Percentiles rank a stretch among this genome's conserved stretches.
phyloP scores from a whole-genome alignment of 148 eudicot genomes.

The Rhododendron griersonianum region DNA sequence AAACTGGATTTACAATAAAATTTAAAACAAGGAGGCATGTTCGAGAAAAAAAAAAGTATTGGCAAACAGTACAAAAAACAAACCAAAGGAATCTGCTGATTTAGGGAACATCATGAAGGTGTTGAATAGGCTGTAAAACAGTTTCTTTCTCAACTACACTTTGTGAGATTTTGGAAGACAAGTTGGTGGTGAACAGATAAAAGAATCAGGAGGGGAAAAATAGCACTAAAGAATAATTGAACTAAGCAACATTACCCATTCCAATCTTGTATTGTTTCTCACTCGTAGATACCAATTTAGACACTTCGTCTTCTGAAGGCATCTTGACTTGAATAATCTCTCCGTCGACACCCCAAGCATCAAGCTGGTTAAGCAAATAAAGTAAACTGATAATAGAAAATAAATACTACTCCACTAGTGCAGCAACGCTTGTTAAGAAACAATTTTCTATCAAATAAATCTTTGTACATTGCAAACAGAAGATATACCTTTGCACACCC shows the following conservation, averaged over 20 bases:
- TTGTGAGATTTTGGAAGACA: neutral
- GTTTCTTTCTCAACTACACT: neutral
- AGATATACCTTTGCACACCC: conserved; percentile 30
- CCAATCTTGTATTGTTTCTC: conserved; percentile 47
- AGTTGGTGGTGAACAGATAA: neutral
- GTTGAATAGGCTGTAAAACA: neutral
- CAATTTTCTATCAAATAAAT: neutral
- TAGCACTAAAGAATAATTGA: neutral
- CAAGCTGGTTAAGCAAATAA: conserved; percentile 41
- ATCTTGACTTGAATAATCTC: conserved; percentile 53
- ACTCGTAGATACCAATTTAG: conserved; percentile 47
- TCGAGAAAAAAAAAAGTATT: neutral
- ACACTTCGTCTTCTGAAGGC: conserved; percentile 72
- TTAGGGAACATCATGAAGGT: neutral
- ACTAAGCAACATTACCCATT: conserved; percentile 46
- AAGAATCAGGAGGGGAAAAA: neutral
- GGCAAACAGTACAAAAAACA: neutral
- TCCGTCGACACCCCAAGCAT: conserved; percentile 87
- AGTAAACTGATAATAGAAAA: neutral
- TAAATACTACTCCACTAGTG: neutral
- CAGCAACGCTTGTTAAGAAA: neutral
- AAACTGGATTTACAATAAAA: neutral
- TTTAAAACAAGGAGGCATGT: neutral
- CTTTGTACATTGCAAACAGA: conserved; percentile 9
- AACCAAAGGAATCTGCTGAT: neutral